These are phyloP conservation scores for Xeromyces bisporus DNA, from an alignment of 495 filamentous ascomycete genomes.

Conservation along the genomic window DNA sequence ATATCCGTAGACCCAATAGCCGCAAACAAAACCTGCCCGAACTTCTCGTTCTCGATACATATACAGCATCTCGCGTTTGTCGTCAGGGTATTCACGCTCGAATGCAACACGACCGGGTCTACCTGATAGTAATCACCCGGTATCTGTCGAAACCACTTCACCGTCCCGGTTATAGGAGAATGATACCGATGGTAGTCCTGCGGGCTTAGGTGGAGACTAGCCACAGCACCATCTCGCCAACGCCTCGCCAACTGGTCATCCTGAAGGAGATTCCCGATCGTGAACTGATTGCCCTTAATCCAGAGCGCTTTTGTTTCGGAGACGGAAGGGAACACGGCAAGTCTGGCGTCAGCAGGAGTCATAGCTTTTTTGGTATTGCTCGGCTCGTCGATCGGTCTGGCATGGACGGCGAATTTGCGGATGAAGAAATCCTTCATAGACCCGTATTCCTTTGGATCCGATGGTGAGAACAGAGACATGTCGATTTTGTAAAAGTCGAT, in stretches of 20 bases:
- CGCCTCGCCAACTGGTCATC: constrained; percentile 13
- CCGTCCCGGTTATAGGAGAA: constrained; percentile 21
- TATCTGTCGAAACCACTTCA: constrained; percentile 16
- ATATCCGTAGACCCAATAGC: constrained; percentile 15
- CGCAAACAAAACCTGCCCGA: constrained; percentile 17
- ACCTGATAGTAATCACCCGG: constrained; percentile 20
- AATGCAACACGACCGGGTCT: constrained; percentile 16
- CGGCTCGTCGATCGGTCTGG: constrained; percentile 19
- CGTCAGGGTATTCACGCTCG: constrained; percentile 11
- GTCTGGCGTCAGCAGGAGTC: constrained; percentile 24
- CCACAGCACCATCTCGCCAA: constrained; percentile 24
- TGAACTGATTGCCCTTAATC: constrained; percentile 29
- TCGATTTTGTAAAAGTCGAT: constrained; percentile 21
- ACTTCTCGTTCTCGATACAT: constrained; percentile 12
- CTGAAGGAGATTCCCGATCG: constrained; percentile 20
- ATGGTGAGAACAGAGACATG: constrained; percentile 20
- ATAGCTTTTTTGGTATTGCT: constrained; percentile 17
- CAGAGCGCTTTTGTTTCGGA: constrained; percentile 22
- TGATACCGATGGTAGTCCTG: constrained; percentile 35
- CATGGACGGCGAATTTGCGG: constrained; percentile 18
- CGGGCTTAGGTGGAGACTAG: constrained; percentile 23
- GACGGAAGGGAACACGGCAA: constrained; percentile 20
- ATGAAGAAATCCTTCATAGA: constrained; percentile 32
- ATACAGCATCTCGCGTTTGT: constrained; percentile 12
- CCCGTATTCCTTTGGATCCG: constrained; percentile 13